phyloP scores from a whole-genome alignment of 2,329 filamentous ascomycete species.

The Amylocarpus encephaloides region DNA sequence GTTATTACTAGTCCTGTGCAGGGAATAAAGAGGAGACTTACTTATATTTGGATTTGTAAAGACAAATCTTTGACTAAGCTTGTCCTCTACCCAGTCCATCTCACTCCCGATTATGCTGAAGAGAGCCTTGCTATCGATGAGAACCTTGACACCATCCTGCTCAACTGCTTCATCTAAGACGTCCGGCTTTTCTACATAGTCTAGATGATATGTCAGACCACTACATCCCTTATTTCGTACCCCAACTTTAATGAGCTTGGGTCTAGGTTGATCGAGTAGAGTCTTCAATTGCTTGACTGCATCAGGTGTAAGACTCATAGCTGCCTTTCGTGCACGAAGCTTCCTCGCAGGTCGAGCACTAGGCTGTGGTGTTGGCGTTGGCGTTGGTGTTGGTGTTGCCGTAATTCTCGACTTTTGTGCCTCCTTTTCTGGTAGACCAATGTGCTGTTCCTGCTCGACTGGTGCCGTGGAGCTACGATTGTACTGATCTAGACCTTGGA shows the following conservation, averaged over 20 bases:
- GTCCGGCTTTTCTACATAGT: conserved; percentile 88
- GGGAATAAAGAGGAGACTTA: conserved; percentile 47
- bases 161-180: conserved; percentile 87
- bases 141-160: conserved; percentile 90
- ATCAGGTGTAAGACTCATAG: conserved; percentile 75
- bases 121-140: conserved; percentile 95
- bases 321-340: conserved; percentile 71
- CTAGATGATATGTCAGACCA: conserved; percentile 84
- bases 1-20: conserved; percentile 28
- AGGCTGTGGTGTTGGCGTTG: conserved; percentile 30
- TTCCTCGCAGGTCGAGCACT: conserved; percentile 53
- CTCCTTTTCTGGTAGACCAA: conserved; percentile 53
- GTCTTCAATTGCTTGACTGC: conserved; percentile 74
- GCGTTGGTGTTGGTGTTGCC: conserved; percentile 31
- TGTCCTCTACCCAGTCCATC: conserved; percentile 99
- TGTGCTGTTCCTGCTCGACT: conserved; percentile 54
- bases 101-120: conserved; percentile 98
- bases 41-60: conserved; percentile 98
- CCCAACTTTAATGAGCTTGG: conserved; percentile 89
- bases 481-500: conserved; percentile 34
- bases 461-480: conserved; percentile 53
- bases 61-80: conserved; percentile 83
- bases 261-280: conserved; percentile 76
- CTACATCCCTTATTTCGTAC: conserved; percentile 94
- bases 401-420: conserved; percentile 58